Percentiles rank a stretch among this genome's conserved stretches.
These are phyloP conservation scores for Pittosporum tobira DNA, from an alignment of 129 eudicot genomes.

Conservation along the genomic window DNA sequence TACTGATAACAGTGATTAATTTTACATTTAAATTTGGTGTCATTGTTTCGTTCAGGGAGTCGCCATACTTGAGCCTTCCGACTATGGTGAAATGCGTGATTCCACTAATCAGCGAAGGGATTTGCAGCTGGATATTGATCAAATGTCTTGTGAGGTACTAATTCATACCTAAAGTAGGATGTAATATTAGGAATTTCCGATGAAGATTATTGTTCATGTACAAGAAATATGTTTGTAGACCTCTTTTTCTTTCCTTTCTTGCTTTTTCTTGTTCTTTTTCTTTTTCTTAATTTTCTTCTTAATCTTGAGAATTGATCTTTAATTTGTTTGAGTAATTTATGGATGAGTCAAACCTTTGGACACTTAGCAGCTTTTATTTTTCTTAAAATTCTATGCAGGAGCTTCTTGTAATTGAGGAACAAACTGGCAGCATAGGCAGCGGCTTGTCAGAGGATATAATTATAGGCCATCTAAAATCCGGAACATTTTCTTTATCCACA, in stretches of 20 bases:
- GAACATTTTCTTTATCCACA: constrained; percentile 29
- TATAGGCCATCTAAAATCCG: constrained; percentile 34
- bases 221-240: background rate
- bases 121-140: no score
- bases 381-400: constrained; percentile 36
- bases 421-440: constrained; percentile 50
- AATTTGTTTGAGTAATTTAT: background rate
- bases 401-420: constrained; percentile 84
- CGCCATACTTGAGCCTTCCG: no score
- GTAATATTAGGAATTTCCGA: no score
- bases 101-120: no score
- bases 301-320: background rate
- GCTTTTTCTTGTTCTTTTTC: no score
- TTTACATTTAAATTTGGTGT: no score
- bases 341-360: no score
- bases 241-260: background rate
- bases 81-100: no score
- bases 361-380: background rate
- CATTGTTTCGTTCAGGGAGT: no score
- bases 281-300: background rate
- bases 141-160: no score
- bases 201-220: background rate
- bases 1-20: no score
- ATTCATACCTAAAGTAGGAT: no score
- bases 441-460: constrained; percentile 60